A percentile compares a stretch with the other conserved stretches of the same genome.
phyloP scores from a whole-genome alignment of 352 stramenopile genomes.

The Phytophthora citricola region DNA sequence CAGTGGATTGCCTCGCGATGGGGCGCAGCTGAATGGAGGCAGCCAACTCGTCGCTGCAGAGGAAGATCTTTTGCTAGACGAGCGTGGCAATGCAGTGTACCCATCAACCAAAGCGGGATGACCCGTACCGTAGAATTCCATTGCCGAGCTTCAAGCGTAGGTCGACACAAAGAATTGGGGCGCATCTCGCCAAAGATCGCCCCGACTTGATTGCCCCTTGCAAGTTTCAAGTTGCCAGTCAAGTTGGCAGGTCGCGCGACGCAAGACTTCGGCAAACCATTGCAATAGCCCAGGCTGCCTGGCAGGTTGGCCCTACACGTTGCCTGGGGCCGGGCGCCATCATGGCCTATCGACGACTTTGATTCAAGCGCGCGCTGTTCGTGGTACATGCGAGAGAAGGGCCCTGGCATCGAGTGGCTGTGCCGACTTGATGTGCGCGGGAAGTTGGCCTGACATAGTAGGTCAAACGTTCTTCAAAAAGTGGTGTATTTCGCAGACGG shows the following conservation, averaged over 20 bases:
- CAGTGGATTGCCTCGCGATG: constrained; percentile 6
- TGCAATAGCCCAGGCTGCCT: no score
- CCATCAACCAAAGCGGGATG: constrained; percentile 28
- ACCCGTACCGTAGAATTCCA: constrained; percentile 18
- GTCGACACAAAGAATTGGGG: constrained; percentile 8
- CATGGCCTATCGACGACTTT: not conserved
- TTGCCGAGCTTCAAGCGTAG: constrained; percentile 16
- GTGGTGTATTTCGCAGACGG: no score
- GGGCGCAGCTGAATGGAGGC: constrained; percentile 16
- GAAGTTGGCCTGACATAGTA: constrained; percentile 1
- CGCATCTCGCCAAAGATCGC: not conserved
- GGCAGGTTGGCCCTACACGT: no score
- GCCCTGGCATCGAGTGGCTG: not conserved
- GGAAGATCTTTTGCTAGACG: constrained; percentile 29
- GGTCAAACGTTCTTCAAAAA: not conserved
- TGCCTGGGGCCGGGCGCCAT: not conserved
- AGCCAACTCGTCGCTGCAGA: constrained; percentile 20
- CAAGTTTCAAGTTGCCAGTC: no score
- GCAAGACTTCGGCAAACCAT: no score
- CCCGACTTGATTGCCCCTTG: no score
- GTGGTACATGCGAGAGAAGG: constrained; percentile 13
- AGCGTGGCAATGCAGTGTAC: constrained; percentile 11
- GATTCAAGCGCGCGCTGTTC: constrained; percentile 12
- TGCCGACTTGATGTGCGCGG: constrained; percentile 8
- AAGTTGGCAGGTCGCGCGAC: no score